phyloP scores from a whole-genome alignment of 306 rosid species.

The Gynostemma pentaphyllum region DNA sequence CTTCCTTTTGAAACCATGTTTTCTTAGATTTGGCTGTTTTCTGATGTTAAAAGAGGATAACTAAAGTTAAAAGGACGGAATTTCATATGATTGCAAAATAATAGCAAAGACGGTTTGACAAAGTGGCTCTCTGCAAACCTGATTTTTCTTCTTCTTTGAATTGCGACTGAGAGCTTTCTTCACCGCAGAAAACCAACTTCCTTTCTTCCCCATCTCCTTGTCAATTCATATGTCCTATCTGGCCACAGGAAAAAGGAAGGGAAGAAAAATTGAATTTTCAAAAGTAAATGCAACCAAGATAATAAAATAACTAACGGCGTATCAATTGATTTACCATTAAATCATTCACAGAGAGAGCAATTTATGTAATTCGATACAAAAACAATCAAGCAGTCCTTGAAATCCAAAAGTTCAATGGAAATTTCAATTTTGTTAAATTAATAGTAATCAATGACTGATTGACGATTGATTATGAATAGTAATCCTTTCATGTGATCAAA shows the following conservation, averaged over 20 bases:
- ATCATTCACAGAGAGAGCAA: not conserved
- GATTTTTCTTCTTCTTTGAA: constrained; percentile 53
- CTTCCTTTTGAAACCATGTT: constrained; percentile 84
- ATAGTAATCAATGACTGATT: too few relatives aligned
- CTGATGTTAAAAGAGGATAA: not conserved
- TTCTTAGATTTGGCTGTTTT: constrained; percentile 50
- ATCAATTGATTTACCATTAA: not conserved
- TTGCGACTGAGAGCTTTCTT: constrained; percentile 81
- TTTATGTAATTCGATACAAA: not conserved
- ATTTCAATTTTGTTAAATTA: too few relatives aligned
- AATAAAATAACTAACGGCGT: not conserved
- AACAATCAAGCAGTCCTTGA: not conserved
- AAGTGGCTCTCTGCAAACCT: constrained; percentile 29
- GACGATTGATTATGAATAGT: too few relatives aligned
- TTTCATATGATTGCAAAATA: not conserved
- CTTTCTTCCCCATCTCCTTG: constrained; percentile 83
- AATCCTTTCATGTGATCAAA: too few relatives aligned
- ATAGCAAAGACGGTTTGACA: not conserved
- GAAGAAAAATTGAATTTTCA: not conserved
- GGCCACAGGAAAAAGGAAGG: not conserved
- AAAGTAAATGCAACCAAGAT: not conserved
- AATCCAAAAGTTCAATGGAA: not conserved
- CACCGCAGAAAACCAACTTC: constrained; percentile 82
- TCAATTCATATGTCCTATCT: constrained; percentile 6
- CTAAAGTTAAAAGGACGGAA: constrained; percentile 2